These are phyloP conservation scores for Myriosclerotinia duriaeana DNA, from an alignment of 2,329 filamentous ascomycete species.

Conservation along the genomic window DNA sequence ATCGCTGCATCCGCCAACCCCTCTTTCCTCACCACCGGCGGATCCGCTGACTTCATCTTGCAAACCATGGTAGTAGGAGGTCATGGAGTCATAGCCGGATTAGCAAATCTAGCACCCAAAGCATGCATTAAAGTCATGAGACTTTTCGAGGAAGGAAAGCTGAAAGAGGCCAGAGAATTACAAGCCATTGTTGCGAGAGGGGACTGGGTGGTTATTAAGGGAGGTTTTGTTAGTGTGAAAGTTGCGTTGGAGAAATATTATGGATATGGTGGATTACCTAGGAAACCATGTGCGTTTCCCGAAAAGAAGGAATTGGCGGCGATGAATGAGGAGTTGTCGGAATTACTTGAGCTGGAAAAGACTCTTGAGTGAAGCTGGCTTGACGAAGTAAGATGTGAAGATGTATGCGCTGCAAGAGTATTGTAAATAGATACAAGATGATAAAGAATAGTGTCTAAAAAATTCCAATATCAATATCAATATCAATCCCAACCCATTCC, in stretches of 20 bases:
- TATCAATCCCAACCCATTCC: neutral
- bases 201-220: constrained; percentile 66
- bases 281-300: constrained; percentile 48
- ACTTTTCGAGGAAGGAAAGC: constrained; percentile 55
- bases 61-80: constrained; percentile 20
- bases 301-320: neutral
- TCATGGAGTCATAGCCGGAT: constrained; percentile 16
- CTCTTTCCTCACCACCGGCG: constrained; percentile 4
- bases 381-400: neutral
- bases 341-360: constrained; percentile 12
- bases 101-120: constrained; percentile 23
- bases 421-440: neutral
- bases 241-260: constrained; percentile 57
- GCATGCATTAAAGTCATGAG: constrained; percentile 59
- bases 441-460: neutral
- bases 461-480: neutral
- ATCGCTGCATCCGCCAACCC: constrained; percentile 35
- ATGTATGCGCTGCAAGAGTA: too few relatives aligned
- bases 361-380: neutral
- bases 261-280: constrained; percentile 60
- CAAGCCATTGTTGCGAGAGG: constrained; percentile 62
- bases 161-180: constrained; percentile 57
- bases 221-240: constrained; percentile 66
- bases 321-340: constrained; percentile 13
- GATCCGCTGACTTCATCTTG: constrained; percentile 19